Evolutionary conservation across 371 early-diverging fungal species (phyloP).

Genomic region (Rhizopus delemar): DNA sequence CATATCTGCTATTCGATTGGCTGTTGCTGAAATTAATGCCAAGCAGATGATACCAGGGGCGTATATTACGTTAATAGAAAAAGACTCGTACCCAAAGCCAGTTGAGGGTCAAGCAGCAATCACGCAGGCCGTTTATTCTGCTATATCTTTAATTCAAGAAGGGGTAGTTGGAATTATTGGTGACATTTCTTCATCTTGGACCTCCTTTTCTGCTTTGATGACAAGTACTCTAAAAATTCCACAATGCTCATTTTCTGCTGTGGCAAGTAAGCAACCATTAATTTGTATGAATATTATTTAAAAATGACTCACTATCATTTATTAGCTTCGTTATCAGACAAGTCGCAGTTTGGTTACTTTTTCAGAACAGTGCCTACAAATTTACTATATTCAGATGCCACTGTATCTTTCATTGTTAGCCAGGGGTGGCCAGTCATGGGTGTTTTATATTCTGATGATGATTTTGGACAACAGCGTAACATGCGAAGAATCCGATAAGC

Average conservation of each 20-base stretch:
- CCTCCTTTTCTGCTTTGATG: constrained; percentile 57
- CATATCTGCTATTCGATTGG: constrained; percentile 59
- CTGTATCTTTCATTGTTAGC: constrained; percentile 51
- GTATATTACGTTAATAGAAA: constrained; percentile 58
- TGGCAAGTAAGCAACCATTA: constrained; percentile 44
- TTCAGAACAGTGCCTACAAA: constrained; percentile 62
- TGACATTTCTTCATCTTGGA: constrained; percentile 63
- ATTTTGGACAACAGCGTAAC: constrained; percentile 57
- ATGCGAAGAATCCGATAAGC: neutral
- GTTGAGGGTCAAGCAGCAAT: constrained; percentile 49
- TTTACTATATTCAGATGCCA: constrained; percentile 53
- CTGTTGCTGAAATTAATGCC: constrained; percentile 58
- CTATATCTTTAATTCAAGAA: constrained; percentile 57
- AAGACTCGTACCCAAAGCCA: constrained; percentile 57
- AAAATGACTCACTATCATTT: neutral
- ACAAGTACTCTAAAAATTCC: constrained; percentile 62
- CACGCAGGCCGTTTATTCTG: constrained; percentile 57
- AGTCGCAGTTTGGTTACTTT: constrained; percentile 58
- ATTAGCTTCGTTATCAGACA: constrained; percentile 58
- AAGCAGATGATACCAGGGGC: constrained; percentile 58
- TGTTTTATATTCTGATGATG: constrained; percentile 54
- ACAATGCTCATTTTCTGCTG: constrained; percentile 64
- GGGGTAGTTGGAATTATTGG: constrained; percentile 61
- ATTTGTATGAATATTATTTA: neutral
- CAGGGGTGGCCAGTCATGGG: constrained; percentile 60